Evolutionary conservation across 2,329 filamentous ascomycete species (phyloP).

Genomic region (Acrodontium crateriforme): DNA sequence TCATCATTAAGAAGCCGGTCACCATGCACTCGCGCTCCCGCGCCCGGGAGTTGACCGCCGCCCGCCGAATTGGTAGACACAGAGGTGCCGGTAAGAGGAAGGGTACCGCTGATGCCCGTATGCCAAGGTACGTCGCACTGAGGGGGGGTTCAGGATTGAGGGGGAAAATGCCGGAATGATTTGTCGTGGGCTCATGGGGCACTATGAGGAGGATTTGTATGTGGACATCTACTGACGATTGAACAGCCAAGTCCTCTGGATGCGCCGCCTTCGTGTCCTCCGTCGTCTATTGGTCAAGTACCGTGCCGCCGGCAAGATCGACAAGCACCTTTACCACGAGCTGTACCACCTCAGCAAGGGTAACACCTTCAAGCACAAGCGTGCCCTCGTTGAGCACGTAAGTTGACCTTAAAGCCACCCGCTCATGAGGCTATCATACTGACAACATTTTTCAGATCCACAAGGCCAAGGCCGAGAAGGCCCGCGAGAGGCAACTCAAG

Average conservation of each 20-base stretch:
- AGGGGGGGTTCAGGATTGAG: neutral
- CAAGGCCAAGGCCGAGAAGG: conserved; percentile 99
- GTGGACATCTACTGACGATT: conserved; percentile 15
- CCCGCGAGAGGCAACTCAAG: conserved; percentile 88
- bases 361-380: conserved; percentile 99
- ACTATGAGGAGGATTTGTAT: neutral
- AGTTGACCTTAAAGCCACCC: conserved; percentile 32
- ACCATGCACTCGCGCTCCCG: conserved; percentile 98
- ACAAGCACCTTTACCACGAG: conserved; percentile 99
- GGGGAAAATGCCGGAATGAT: conserved; percentile 1
- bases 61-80: conserved; percentile 91
- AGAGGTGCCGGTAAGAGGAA: conserved; percentile 99
- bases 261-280: conserved; percentile 98
- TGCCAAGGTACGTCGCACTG: conserved; percentile 66
- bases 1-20: conserved; percentile 99
- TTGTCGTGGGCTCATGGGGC: neutral
- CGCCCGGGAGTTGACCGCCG: conserved; percentile 86
- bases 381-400: conserved; percentile 99
- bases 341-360: conserved; percentile 99
- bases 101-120: conserved; percentile 99
- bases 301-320: conserved; percentile 98
- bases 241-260: conserved; percentile 89
- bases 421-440: conserved; percentile 23
- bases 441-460: conserved; percentile 57
- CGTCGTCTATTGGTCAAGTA: conserved; percentile 99